phyloP scores from a whole-genome alignment of 192 early-diverging fungal genomes.

The Neocallimastix lanati region DNA sequence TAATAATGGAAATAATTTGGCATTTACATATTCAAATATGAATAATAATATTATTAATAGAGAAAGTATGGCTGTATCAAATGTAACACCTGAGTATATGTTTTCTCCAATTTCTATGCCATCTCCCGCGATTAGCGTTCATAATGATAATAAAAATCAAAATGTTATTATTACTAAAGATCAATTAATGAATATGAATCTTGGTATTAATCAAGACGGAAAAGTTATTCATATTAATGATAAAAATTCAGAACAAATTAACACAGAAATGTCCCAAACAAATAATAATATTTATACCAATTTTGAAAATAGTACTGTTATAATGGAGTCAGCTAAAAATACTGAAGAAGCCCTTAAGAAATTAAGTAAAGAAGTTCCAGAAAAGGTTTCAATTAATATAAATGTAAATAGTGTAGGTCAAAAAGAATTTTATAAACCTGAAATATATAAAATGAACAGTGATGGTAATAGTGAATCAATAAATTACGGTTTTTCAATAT shows the following conservation, averaged over 20 bases:
- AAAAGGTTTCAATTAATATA: not conserved
- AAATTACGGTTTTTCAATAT: not conserved
- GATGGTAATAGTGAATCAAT: not conserved
- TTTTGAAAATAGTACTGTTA: not conserved
- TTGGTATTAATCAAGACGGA: not conserved
- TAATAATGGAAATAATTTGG: too few relatives aligned
- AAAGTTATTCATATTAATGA: not conserved
- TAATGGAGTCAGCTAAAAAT: not conserved
- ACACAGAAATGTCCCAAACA: not conserved
- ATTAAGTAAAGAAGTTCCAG: not conserved
- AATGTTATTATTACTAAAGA: not conserved
- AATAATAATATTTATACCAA: not conserved
- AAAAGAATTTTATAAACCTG: not conserved
- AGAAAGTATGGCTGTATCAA: not conserved
- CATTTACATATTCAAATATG: too few relatives aligned
- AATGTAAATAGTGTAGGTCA: not conserved
- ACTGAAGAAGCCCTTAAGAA: not conserved
- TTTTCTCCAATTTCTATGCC: not conserved
- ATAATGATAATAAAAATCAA: not conserved
- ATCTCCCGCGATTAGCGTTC: not conserved
- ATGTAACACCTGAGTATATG: not conserved
- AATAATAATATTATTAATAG: too few relatives aligned
- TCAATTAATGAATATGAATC: not conserved
- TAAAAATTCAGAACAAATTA: not conserved
- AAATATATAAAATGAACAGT: not conserved